Evolutionary conservation across 1,284 basidiomycete species (phyloP), one percentile per base, ranked within the genome.

Genomic region (Neolentinus lepideus): DNA sequence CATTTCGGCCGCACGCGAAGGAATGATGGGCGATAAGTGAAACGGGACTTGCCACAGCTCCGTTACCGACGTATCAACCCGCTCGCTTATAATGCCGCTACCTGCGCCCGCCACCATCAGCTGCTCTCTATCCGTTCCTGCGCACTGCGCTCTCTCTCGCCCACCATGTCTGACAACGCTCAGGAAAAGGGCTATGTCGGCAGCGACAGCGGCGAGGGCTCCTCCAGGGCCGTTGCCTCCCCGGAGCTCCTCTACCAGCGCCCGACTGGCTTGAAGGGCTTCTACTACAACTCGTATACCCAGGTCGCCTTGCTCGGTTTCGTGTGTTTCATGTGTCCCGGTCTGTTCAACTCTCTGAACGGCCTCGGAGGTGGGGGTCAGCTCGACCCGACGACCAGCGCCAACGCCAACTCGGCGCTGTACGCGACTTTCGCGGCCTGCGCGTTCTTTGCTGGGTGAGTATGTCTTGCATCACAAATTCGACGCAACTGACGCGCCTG

Each of bases 341-440:
- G 81, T 67, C 65, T 68, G 63, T 75, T 71, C 66, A 75, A 73
- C 57, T 72, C 71, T 51, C 66, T 70, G 62, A 82, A 78, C 58
- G 87, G 87, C 29, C 75, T 90, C 54, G 88, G 88, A 16, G 87
- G 75, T 33, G 87, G 85, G 38, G 88, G 88, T 14, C 83, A 85
- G 69, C 65, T 88, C 51, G 80, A 83, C 61, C 64, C 77, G 21
- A 75, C 71, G 8, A 84, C 79, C 3, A 79, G 78, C 58, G 80
- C 84, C 8, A 89, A 90, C 59, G 77, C 84, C 1, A 82, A 84
- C 62, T 73, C 79, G 2, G 83, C 85, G 6, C 70, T 88, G 22
- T 89, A 90, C 63, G 71, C 85, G 0, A 85, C 84, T 3, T 90
- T 90, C 64, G 81, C 87, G 1, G 73, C 76, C 51, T 73, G 71